Percentiles rank a stretch among this genome's conserved stretches.
Evolutionary conservation across 495 filamentous ascomycete species (phyloP).

Genomic region (Aspergillus olivimuriae): DNA sequence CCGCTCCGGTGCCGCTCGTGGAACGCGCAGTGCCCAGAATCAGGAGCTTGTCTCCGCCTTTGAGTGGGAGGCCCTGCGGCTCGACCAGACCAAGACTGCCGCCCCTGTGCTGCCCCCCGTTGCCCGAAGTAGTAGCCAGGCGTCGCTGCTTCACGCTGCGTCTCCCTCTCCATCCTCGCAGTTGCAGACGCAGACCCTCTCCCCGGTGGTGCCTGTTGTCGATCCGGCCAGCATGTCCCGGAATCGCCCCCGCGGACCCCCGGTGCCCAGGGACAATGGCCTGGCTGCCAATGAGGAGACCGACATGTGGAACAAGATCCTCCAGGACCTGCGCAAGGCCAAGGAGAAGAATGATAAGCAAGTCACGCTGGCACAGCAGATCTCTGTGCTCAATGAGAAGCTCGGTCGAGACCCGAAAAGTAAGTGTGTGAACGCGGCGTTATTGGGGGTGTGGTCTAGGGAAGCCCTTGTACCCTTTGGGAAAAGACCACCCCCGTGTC

Average conservation of each 20-base stretch:
- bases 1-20: conserved; percentile 18
- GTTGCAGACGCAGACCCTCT: no score
- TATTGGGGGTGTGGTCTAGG: no score
- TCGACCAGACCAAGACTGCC: conserved; percentile 13
- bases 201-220: no score
- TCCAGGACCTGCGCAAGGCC: conserved; percentile 49
- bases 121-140: no score
- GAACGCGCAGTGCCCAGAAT: conserved; percentile 16
- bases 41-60: conserved; percentile 16
- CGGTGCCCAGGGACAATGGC: conserved; percentile 39
- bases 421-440: conserved; percentile 24
- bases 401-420: conserved; percentile 39
- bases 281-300: conserved; percentile 55
- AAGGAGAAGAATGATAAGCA: conserved; percentile 58
- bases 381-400: conserved; percentile 47
- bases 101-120: no score
- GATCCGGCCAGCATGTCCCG: conserved; percentile 32
- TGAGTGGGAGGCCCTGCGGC: conserved; percentile 18
- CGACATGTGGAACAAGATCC: conserved; percentile 57
- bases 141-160: no score
- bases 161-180: no score
- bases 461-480: no score
- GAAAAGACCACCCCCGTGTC: background rate
- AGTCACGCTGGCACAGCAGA: conserved; percentile 42
- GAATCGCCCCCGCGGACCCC: conserved; percentile 37